Evolutionary conservation across 1,284 basidiomycete genomes (phyloP).

Genomic region (Pisolithus thermaeus): DNA sequence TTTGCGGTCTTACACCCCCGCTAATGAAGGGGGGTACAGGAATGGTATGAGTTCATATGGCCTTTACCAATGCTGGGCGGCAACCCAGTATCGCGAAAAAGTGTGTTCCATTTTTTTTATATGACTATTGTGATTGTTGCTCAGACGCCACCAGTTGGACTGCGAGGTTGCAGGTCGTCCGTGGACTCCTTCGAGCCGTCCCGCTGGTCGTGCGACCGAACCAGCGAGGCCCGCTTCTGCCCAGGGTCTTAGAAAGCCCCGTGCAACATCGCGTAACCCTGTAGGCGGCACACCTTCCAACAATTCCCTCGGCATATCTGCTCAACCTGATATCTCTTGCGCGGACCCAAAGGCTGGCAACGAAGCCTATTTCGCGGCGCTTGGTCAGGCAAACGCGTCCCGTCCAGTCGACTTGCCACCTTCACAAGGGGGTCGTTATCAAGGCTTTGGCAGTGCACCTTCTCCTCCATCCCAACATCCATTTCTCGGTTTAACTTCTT

Average conservation of each 20-base stretch:
- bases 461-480: slow-evolving; percentile 45
- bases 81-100: slow-evolving; percentile 88
- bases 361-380: slow-evolving; percentile 67
- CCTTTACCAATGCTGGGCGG: slow-evolving; percentile 90
- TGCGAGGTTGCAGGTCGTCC: slow-evolving; percentile 60
- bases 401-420: slow-evolving; percentile 71
- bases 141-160: slow-evolving; percentile 49
- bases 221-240: slow-evolving; percentile 57
- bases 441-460: slow-evolving; percentile 77
- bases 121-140: neutral
- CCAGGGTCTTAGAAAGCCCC: slow-evolving; percentile 72
- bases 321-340: slow-evolving; percentile 33
- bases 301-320: slow-evolving; percentile 41
- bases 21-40: slow-evolving; percentile 70
- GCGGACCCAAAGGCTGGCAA: slow-evolving; percentile 66
- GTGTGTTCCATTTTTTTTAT: slow-evolving; percentile 34
- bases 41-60: slow-evolving; percentile 67
- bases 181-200: slow-evolving; percentile 67
- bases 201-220: slow-evolving; percentile 39
- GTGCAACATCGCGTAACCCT: slow-evolving; percentile 54
- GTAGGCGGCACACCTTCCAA: slow-evolving; percentile 25
- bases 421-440: slow-evolving; percentile 80
- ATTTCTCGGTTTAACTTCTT: slow-evolving; percentile 62
- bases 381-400: slow-evolving; percentile 68
- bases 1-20: slow-evolving; percentile 66